Evolutionary conservation across 345 rosid species (phyloP), one percentile per base, ranked within the genome.

Genomic region (Corymbia maculata): DNA sequence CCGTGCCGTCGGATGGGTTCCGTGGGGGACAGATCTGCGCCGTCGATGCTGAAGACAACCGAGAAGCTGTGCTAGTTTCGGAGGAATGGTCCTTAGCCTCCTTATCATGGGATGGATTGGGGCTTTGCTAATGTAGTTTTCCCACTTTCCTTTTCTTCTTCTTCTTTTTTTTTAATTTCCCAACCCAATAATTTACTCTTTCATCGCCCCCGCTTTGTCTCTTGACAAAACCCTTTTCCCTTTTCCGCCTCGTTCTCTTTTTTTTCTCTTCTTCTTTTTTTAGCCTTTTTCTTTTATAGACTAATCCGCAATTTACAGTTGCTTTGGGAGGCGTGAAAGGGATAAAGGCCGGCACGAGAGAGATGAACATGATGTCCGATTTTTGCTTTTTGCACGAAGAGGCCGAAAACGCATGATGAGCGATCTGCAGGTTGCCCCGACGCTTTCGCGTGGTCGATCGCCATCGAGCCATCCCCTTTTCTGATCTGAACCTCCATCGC

Each of bases 1-100:
- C 90, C 47, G n/a, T 49, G 9, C 92, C 96, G 95, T 92, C 86
- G 87, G 85, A 85, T 85, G 24, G 9, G 51, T 15, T 13, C 59
- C 5, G 42, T 36, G 1, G 42, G 21, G 85, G 87, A 80, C 24
- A 86, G 21, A 87, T 89, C 13, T 42, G 14, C 22, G 70, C 90
- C 94, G 92, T 94, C 85, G 89, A 90, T 44, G 79, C 3, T 32
- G 75, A 79, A 80, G n/a, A 7, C 87, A 86, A 50, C 85, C 89
- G 86, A 89, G 91, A 90, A 89, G 17, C 88, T 86, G 92, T 89
- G 90, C 93, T 42, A 32, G 12, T n/a, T 66, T 51, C 49, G 85
- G 22, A 53, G 68, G 52, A 21, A 80, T 21, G 42, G 50, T 52
- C 64, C 21, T 4, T 22, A 50, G n/a, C 42, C 42, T 36, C 42